These are phyloP conservation scores for Suillus discolor DNA, from an alignment of 768 basidiomycete species.

Conservation along the genomic window DNA sequence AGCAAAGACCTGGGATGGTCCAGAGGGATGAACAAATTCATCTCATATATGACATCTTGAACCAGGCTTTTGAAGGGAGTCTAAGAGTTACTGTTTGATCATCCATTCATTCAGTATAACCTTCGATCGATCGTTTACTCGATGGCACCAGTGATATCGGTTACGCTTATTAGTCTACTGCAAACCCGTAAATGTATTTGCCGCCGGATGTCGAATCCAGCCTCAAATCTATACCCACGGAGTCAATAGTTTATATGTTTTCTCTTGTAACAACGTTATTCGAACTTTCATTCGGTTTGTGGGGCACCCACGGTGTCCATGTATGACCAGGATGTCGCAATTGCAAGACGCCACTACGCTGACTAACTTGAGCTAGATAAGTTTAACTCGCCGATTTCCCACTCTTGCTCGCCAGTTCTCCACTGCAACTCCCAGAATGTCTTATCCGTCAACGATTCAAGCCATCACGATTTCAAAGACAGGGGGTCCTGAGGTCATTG, in stretches of 20 bases:
- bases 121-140: neutral
- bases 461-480: slow-evolving; percentile 73
- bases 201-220: neutral
- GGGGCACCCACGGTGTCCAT: neutral
- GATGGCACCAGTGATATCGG: neutral
- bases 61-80: slow-evolving; percentile 22
- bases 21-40: slow-evolving; percentile 66
- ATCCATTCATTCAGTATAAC: neutral
- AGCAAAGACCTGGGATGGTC: slow-evolving; percentile 85
- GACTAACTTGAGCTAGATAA: slow-evolving; percentile 7
- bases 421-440: slow-evolving; percentile 39
- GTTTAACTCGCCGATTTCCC: slow-evolving; percentile 21
- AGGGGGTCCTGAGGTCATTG: slow-evolving; percentile 78
- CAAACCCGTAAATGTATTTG: neutral
- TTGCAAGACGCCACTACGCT: slow-evolving; percentile 1
- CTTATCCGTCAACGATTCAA: slow-evolving; percentile 61
- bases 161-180: neutral
- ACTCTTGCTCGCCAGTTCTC: slow-evolving; percentile 35
- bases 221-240: neutral
- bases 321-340: neutral
- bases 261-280: neutral
- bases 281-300: neutral
- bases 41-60: slow-evolving; percentile 65
- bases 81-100: slow-evolving; percentile 12
- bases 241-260: neutral